phyloP scores from a whole-genome alignment of 2,329 filamentous ascomycete genomes.

The Coniochaeta sp. region DNA sequence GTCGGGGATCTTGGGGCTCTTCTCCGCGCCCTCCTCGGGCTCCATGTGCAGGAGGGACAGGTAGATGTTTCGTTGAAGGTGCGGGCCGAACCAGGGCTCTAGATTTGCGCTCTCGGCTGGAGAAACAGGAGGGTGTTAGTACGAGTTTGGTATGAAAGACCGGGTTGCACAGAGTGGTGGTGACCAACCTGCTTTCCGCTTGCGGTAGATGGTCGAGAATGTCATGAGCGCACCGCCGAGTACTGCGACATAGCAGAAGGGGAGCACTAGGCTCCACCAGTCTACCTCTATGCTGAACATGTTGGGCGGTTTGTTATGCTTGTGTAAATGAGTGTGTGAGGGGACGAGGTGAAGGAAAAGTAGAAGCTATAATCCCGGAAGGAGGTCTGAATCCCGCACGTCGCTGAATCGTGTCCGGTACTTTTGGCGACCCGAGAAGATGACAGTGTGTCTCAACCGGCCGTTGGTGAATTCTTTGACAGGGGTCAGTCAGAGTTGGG shows the following conservation, averaged over 20 bases:
- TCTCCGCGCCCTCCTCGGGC: conserved; percentile 55
- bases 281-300: conserved; percentile 58
- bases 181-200: conserved; percentile 72
- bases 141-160: no score
- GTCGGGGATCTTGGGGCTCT: conserved; percentile 67
- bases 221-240: conserved; percentile 83
- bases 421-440: neutral
- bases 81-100: conserved; percentile 87
- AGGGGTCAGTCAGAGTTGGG: neutral
- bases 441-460: conserved; percentile 3
- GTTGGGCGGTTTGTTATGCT: conserved; percentile 7
- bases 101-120: conserved; percentile 73
- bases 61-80: conserved; percentile 91
- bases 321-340: conserved; percentile 5
- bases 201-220: conserved; percentile 89
- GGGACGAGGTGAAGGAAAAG: neutral
- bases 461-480: conserved; percentile 3
- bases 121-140: neutral
- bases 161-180: no score
- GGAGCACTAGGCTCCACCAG: conserved; percentile 80
- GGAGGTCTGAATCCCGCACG: neutral
- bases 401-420: neutral
- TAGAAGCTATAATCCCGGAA: conserved; percentile 1
- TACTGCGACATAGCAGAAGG: conserved; percentile 82
- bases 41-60: conserved; percentile 81